Conservation (phyloP, 1,284 basidiomycete genomes). For the Cutaneotrichosporon sp. region DNA sequence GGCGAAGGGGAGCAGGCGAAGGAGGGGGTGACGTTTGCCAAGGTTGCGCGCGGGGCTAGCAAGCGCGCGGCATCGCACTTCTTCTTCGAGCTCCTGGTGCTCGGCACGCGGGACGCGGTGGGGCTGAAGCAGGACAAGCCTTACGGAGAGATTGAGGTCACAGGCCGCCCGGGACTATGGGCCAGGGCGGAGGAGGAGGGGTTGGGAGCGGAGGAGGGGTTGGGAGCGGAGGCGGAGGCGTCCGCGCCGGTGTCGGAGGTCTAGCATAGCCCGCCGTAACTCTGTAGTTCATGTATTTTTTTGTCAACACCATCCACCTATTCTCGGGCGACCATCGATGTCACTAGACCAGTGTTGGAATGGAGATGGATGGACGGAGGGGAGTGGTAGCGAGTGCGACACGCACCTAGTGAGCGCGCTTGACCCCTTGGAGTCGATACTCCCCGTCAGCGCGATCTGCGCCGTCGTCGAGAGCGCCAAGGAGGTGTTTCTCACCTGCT, state of each 20-base stretch:
- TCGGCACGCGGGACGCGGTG: constrained; percentile 88
- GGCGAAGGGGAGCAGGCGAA: too few relatives aligned
- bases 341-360: too few relatives aligned
- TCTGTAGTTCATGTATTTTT: neutral
- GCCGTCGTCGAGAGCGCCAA: too few relatives aligned
- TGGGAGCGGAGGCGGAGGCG: neutral
- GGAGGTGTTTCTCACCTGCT: neutral
- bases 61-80: constrained; percentile 90
- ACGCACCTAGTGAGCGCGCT: too few relatives aligned
- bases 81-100: constrained; percentile 95
- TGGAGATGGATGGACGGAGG: too few relatives aligned
- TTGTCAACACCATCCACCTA: too few relatives aligned
- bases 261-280: neutral
- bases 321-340: too few relatives aligned
- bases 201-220: too few relatives aligned
- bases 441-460: too few relatives aligned
- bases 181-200: too few relatives aligned
- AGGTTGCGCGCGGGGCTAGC: constrained; percentile 62
- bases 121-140: constrained; percentile 71
- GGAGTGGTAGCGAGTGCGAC: too few relatives aligned
- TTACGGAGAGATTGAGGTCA: constrained; percentile 84
- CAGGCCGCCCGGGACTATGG: constrained; percentile 74
- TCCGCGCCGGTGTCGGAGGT: neutral
- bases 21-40: constrained; percentile 64
- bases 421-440: too few relatives aligned